Evolutionary conservation across 148 eudicot genomes (phyloP).

Genomic region (Chenopodium album): DNA sequence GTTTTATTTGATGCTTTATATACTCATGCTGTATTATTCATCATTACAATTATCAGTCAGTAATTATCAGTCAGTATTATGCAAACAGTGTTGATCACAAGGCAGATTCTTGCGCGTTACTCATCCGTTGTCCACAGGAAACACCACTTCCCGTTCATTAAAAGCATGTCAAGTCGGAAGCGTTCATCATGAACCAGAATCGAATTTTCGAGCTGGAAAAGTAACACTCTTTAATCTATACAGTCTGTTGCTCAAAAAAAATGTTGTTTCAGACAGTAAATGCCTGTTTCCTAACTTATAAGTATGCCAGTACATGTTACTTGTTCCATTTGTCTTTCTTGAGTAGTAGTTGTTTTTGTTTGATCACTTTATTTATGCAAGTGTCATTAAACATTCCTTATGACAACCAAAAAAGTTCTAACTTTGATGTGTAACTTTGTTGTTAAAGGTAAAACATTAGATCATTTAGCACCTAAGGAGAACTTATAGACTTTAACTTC

Average conservation of each 20-base stretch:
- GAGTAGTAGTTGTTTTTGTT: slow-evolving; percentile 9
- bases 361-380: slow-evolving; percentile 11
- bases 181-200: not conserved
- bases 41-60: not conserved
- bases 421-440: slow-evolving; percentile 15
- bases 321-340: slow-evolving; percentile 19
- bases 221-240: not conserved
- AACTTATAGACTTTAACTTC: slow-evolving; percentile 20
- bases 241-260: not conserved
- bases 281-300: not conserved
- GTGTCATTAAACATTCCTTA: slow-evolving; percentile 27
- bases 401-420: slow-evolving; percentile 13
- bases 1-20: no score
- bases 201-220: not conserved
- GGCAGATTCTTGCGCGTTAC: not conserved
- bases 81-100: not conserved
- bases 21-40: no score
- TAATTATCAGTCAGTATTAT: not conserved
- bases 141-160: not conserved
- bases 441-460: slow-evolving; percentile 13
- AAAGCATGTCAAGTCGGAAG: not conserved
- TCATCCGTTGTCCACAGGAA: not conserved
- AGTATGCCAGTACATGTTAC: slow-evolving; percentile 4
- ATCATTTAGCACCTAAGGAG: slow-evolving; percentile 8
- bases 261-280: not conserved